A percentile compares a stretch with the other conserved stretches of the same genome.
Conservation (phyloP, 1,139 yeast genomes). For the Hyphopichia pseudoburtonii region DNA sequence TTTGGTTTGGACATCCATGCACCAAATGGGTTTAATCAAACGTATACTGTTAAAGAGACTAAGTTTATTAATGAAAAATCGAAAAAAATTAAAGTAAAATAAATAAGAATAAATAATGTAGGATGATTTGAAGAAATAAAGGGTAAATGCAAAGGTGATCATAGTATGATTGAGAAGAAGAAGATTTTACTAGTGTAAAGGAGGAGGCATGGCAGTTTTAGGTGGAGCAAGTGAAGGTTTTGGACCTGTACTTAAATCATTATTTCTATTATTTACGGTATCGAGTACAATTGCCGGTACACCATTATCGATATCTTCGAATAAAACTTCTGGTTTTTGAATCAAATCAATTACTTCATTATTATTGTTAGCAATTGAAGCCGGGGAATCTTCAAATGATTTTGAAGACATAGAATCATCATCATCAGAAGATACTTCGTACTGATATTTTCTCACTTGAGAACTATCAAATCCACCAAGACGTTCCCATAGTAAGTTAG, state of each 20-base stretch:
- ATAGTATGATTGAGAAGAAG: background rate
- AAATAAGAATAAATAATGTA: background rate
- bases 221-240: conserved; percentile 8
- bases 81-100: background rate
- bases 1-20: background rate
- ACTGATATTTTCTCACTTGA: conserved; percentile 31
- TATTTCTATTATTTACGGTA: conserved; percentile 15
- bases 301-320: conserved; percentile 35
- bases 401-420: conserved; percentile 7
- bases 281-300: conserved; percentile 43
- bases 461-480: conserved; percentile 41
- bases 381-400: background rate
- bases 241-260: conserved; percentile 4
- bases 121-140: background rate
- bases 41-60: background rate
- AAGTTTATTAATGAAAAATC: background rate
- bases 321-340: conserved; percentile 36
- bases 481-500: conserved; percentile 47
- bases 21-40: background rate
- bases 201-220: conserved; percentile 21
- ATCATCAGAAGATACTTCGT: conserved; percentile 17
- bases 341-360: conserved; percentile 13
- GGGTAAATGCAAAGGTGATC: background rate
- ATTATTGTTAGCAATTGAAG: conserved; percentile 2
- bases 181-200: conserved; percentile 3